Conservation (phyloP, 192 early-diverging fungal species). For the Mortierella hygrophila region DNA sequence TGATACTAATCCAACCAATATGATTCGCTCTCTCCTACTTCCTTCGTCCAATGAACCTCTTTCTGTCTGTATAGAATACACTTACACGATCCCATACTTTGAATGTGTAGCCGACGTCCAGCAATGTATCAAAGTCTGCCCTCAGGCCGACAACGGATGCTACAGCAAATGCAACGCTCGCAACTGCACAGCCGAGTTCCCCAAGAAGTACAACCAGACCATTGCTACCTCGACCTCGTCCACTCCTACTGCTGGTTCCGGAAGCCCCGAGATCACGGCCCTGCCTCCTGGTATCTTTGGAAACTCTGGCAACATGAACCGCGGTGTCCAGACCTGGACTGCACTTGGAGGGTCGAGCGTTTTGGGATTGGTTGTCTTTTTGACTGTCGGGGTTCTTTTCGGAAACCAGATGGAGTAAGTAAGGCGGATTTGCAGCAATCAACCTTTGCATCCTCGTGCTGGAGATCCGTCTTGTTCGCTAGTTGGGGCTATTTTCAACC, state of each 20-base stretch:
- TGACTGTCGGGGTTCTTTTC: slow-evolving; percentile 44
- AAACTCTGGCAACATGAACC: slow-evolving; percentile 7
- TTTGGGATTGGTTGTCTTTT: slow-evolving; percentile 40
- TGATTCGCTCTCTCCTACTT: not conserved
- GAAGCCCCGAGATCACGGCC: slow-evolving; percentile 10
- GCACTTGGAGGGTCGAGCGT: slow-evolving; percentile 42
- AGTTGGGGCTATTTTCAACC: no score
- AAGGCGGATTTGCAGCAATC: not conserved
- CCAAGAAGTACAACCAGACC: slow-evolving; percentile 53
- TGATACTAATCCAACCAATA: not conserved
- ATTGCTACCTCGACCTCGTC: slow-evolving; percentile 25
- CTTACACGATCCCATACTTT: slow-evolving; percentile 52
- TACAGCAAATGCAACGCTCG: slow-evolving; percentile 28
- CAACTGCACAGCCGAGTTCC: slow-evolving; percentile 41
- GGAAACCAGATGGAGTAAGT: slow-evolving; percentile 21
- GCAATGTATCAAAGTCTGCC: slow-evolving; percentile 25
- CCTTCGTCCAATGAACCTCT: not conserved
- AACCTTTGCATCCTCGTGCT: not conserved
- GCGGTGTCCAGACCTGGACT: slow-evolving; percentile 13
- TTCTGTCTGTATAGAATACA: slow-evolving; percentile 26
- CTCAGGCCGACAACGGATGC: slow-evolving; percentile 31
- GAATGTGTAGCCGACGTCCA: slow-evolving; percentile 34
- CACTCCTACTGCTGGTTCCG: slow-evolving; percentile 11
- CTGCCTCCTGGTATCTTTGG: slow-evolving; percentile 37
- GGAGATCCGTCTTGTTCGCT: not conserved